Percentiles rank a stretch among this genome's conserved stretches.
phyloP scores from a whole-genome alignment of 305 asterid genomes.

The Solanum hybrid region DNA sequence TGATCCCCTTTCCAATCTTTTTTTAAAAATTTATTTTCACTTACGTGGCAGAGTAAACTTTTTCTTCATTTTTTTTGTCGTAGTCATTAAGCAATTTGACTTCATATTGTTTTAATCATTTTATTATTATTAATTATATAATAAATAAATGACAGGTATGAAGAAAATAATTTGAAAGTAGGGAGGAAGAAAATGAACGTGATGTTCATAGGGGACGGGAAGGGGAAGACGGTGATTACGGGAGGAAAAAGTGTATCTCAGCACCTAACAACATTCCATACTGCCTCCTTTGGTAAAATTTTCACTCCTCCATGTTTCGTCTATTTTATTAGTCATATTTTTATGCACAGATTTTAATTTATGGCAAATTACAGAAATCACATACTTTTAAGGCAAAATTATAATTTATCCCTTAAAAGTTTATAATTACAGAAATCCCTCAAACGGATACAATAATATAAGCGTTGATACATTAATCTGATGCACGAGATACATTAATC shows the following conservation, averaged over 20 bases:
- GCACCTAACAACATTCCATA: constrained; percentile 76
- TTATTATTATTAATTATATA: not conserved
- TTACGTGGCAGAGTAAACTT: not conserved
- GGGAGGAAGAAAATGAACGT: constrained; percentile 81
- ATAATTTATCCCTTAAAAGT: too few relatives aligned
- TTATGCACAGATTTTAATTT: too few relatives aligned
- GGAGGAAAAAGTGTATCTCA: constrained; percentile 67
- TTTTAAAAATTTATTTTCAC: not conserved
- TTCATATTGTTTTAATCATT: not conserved
- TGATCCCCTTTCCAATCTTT: not conserved
- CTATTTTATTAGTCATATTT: not conserved
- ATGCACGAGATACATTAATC: too few relatives aligned
- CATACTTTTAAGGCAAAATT: too few relatives aligned
- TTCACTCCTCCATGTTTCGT: not conserved
- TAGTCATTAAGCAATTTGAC: not conserved
- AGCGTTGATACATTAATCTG: too few relatives aligned
- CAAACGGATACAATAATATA: too few relatives aligned
- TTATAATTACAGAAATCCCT: too few relatives aligned
- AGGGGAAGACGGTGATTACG: constrained; percentile 80
- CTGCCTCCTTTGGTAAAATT: constrained; percentile 80
- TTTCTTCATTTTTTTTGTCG: not conserved
- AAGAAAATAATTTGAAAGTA: constrained; percentile 60
- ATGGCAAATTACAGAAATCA: too few relatives aligned
- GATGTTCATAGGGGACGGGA: constrained; percentile 93
- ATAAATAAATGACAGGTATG: constrained; percentile 41